phyloP scores from a whole-genome alignment of 2,329 filamentous ascomycete genomes.

The Phoma sp. region DNA sequence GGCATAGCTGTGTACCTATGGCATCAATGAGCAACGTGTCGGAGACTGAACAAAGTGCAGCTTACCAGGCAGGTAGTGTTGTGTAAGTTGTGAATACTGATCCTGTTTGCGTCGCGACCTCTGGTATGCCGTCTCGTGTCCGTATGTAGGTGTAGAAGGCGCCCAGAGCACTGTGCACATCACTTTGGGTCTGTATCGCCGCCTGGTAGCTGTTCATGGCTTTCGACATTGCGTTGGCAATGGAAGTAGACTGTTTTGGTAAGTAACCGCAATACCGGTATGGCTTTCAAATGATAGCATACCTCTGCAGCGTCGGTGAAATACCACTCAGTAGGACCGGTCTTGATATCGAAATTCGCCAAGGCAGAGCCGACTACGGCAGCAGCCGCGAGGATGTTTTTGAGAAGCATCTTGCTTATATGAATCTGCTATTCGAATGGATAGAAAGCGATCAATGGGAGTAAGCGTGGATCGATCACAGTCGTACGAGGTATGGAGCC shows the following conservation, averaged over 20 bases:
- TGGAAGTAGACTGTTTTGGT: conserved; percentile 3
- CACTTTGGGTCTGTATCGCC: not conserved
- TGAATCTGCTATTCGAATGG: not conserved
- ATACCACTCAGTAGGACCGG: conserved; percentile 4
- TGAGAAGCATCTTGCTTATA: conserved; percentile 1
- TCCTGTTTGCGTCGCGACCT: conserved; percentile 8
- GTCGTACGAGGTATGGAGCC: not conserved
- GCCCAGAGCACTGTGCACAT: conserved; percentile 6
- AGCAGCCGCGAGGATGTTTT: not conserved
- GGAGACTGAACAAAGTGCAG: not conserved
- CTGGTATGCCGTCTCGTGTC: conserved; percentile 15
- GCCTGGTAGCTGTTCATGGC: conserved; percentile 5
- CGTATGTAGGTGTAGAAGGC: conserved; percentile 16
- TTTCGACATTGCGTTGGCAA: conserved; percentile 8
- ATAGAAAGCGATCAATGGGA: not conserved
- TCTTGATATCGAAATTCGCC: conserved; percentile 11
- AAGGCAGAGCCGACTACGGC: conserved; percentile 5
- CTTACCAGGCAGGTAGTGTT: conserved; percentile 14
- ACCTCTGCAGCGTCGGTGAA: conserved; percentile 13
- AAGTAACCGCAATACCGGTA: not conserved
- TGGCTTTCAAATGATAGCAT: not conserved
- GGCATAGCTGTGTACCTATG: conserved; percentile 15
- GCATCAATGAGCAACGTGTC: not conserved
- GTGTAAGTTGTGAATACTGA: conserved; percentile 4
- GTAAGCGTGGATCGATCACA: not conserved